Conservation (phyloP, 225 moss, liverwort and hornwort species). For the Lunularia cruciata region DNA sequence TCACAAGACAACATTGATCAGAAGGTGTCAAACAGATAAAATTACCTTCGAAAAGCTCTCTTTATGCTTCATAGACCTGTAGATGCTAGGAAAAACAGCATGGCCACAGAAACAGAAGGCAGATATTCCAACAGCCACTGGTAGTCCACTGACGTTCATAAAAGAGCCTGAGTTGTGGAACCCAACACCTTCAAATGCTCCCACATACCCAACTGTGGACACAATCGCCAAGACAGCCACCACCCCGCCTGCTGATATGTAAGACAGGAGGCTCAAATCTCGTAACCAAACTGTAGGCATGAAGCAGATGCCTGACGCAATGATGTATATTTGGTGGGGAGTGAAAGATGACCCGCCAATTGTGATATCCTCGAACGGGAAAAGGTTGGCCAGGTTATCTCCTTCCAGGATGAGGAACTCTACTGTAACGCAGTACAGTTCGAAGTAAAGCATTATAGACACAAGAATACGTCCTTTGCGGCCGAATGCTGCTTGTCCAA, state of each 20-base stretch:
- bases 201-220: conserved; percentile 71
- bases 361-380: conserved; percentile 47
- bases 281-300: conserved; percentile 83
- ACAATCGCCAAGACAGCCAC: conserved; percentile 65
- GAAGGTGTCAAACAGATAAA: background rate
- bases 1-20: too few relatives aligned
- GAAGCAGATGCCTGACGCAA: conserved; percentile 63
- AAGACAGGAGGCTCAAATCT: conserved; percentile 72
- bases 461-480: conserved; percentile 59
- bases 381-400: conserved; percentile 80
- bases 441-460: conserved; percentile 63
- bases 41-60: conserved; percentile 70
- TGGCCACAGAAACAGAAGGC: conserved; percentile 96
- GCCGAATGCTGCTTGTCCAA: conserved; percentile 83
- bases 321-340: conserved; percentile 56
- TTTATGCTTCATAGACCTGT: conserved; percentile 69
- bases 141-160: conserved; percentile 60
- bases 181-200: conserved; percentile 79
- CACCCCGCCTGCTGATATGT: conserved; percentile 82
- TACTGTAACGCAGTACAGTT: conserved; percentile 82
- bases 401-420: conserved; percentile 90
- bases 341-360: conserved; percentile 40
- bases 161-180: conserved; percentile 68
- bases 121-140: conserved; percentile 74
- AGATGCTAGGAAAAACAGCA: conserved; percentile 92